phyloP scores from a whole-genome alignment of 257 asterid species.

The Misopates orontium region DNA sequence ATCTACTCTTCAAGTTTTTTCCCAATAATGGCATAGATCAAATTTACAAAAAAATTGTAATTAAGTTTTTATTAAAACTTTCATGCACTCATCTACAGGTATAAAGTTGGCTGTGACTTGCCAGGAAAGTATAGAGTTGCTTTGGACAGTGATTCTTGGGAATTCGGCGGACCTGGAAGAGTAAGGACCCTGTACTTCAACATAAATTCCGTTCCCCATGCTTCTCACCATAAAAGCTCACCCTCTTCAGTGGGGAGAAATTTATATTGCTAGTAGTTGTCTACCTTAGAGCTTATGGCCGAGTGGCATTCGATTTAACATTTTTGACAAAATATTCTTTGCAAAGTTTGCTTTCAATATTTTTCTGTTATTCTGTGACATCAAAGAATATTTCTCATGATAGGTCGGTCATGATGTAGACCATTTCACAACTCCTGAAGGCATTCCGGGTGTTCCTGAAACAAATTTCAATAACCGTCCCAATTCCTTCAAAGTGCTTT shows the following conservation, averaged over 20 bases:
- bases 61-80: not conserved
- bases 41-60: not conserved
- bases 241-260: too few relatives aligned
- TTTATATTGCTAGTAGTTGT: too few relatives aligned
- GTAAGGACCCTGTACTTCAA: conserved; percentile 50
- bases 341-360: not conserved
- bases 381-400: conserved; percentile 11
- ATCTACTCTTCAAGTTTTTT: not conserved
- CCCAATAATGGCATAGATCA: too few relatives aligned
- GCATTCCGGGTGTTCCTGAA: conserved; percentile 88
- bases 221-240: not conserved
- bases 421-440: conserved; percentile 95
- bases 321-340: not conserved
- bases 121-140: conserved; percentile 95
- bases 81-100: conserved; percentile 48
- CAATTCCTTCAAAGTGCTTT: conserved; percentile 82
- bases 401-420: conserved; percentile 83
- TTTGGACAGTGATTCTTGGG: conserved; percentile 90
- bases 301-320: not conserved
- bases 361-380: conserved; percentile 9
- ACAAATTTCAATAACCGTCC: conserved; percentile 94
- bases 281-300: not conserved
- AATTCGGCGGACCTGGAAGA: conserved; percentile 93
- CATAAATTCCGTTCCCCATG: not conserved
- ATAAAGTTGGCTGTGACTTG: conserved; percentile 91